Evolutionary conservation across 2,329 filamentous ascomycete genomes (phyloP).

Genomic region (Colletotrichum abscissum): DNA sequence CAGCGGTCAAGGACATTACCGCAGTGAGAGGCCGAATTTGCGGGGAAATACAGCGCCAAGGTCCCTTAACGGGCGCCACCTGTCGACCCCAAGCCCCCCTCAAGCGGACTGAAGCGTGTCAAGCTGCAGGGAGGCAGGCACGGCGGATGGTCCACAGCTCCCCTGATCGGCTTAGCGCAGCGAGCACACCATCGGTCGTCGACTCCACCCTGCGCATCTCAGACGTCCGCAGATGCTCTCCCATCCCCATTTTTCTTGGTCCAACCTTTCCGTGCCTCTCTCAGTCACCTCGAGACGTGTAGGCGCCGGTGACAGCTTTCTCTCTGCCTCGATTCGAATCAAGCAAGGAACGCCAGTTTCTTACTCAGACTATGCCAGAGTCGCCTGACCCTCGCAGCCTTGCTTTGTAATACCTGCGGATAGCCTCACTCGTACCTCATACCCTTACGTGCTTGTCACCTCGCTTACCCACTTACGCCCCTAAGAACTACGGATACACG

Average conservation of each 20-base stretch:
- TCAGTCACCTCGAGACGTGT: too few species aligned
- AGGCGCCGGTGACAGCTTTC: too few species aligned
- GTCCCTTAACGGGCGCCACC: conserved; percentile 6
- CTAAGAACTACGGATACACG: background rate
- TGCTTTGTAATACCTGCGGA: conserved; percentile 23
- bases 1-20: conserved; percentile 20
- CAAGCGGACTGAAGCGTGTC: background rate
- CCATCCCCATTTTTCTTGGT: conserved; percentile 23
- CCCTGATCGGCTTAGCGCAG: conserved; percentile 15
- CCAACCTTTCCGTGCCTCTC: background rate
- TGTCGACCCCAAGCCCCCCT: background rate
- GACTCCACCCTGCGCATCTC: conserved; percentile 18
- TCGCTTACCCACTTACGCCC: background rate
- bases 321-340: too few species aligned
- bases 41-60: conserved; percentile 30
- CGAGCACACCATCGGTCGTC: conserved; percentile 31
- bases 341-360: too few species aligned
- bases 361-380: conserved; percentile 9
- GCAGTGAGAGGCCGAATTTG: conserved; percentile 14
- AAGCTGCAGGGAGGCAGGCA: conserved; percentile 1
- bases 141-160: background rate
- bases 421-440: background rate
- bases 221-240: conserved; percentile 7
- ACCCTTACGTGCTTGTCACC: background rate
- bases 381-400: background rate